phyloP scores from a whole-genome alignment of 148 eudicot species.

The Vaccinium vitisidaea region DNA sequence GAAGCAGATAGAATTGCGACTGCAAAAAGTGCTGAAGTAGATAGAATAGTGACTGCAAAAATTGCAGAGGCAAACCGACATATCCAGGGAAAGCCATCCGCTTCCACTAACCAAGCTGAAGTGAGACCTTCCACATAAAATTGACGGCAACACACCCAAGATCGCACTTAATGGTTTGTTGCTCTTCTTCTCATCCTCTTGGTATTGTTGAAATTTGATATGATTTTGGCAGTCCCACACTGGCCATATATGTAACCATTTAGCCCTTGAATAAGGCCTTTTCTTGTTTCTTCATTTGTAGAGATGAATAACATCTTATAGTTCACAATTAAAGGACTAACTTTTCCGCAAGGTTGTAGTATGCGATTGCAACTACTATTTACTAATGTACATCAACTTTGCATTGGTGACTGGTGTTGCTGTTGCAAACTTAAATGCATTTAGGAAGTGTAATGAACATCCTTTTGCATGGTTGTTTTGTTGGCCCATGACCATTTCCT shows the following conservation, averaged over 20 bases:
- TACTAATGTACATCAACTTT: background rate
- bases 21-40: slow-evolving; percentile 41
- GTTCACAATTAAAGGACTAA: background rate
- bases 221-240: background rate
- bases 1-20: slow-evolving; percentile 50
- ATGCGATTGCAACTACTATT: background rate
- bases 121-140: slow-evolving; percentile 8
- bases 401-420: background rate
- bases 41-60: slow-evolving; percentile 34
- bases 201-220: background rate
- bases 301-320: background rate
- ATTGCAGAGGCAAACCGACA: slow-evolving; percentile 31
- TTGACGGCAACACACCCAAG: background rate
- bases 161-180: background rate
- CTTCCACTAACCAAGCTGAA: slow-evolving; percentile 14
- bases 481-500: background rate
- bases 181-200: background rate
- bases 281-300: background rate
- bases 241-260: background rate
- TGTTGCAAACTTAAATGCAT: background rate
- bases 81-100: slow-evolving; percentile 17
- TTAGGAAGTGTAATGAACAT: background rate
- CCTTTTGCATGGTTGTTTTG: background rate
- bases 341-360: background rate
- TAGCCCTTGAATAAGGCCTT: background rate